Percentiles rank a stretch among this genome's conserved stretches.
phyloP scores from a whole-genome alignment of 257 asterid species.

The Eustoma russellianum region DNA sequence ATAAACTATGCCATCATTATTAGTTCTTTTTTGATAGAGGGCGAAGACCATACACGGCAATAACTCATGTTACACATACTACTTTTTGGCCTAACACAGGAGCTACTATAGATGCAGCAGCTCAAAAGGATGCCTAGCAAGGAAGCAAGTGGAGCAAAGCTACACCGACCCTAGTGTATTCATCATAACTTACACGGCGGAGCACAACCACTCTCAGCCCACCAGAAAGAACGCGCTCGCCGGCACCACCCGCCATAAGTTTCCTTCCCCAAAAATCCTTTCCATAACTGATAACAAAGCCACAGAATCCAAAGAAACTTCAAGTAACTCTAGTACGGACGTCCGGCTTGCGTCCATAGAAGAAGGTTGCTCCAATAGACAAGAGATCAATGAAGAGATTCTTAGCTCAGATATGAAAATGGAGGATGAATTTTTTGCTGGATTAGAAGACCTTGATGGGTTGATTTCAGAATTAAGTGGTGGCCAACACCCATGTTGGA shows the following conservation, averaged over 20 bases:
- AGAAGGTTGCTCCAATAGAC: constrained; percentile 7
- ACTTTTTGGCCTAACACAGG: constrained; percentile 25
- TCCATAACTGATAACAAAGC: neutral
- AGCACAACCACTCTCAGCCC: constrained; percentile 89
- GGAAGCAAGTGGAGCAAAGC: constrained; percentile 93
- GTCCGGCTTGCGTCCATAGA: constrained; percentile 2
- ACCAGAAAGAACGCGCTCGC: constrained; percentile 74
- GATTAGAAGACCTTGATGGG: constrained; percentile 53
- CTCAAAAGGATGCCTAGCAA: constrained; percentile 82
- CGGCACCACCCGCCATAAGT: constrained; percentile 70
- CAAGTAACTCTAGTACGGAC: constrained; percentile 7
- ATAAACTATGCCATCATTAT: neutral
- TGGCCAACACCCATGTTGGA: neutral
- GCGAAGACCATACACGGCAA: no score
- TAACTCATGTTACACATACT: no score
- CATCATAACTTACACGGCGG: constrained; percentile 72
- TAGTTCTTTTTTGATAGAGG: neutral
- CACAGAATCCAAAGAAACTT: constrained; percentile 3
- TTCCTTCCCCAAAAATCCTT: constrained; percentile 29
- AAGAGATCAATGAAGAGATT: constrained; percentile 15
- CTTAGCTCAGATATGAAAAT: constrained; percentile 22
- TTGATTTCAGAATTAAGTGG: constrained; percentile 8
- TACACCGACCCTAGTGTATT: constrained; percentile 48
- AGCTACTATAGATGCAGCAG: constrained; percentile 96
- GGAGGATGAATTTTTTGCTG: constrained; percentile 58